These are phyloP conservation scores for Pisolithus sp. DNA, from an alignment of 768 basidiomycete genomes.

Conservation along the genomic window DNA sequence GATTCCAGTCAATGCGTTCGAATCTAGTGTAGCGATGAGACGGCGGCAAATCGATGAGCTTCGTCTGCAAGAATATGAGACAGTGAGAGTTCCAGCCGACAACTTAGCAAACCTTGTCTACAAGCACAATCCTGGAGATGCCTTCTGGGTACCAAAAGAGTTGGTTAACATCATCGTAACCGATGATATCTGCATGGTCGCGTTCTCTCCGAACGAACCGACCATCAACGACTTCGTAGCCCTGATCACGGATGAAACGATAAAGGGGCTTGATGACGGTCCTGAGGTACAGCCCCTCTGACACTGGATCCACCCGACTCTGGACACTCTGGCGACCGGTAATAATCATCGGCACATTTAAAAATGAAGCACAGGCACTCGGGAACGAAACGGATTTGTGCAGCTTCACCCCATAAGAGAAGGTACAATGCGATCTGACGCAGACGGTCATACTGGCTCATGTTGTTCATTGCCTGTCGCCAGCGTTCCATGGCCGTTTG, in stretches of 20 bases:
- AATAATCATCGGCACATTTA: slow-evolving; percentile 99
- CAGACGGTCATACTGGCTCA: slow-evolving; percentile 96
- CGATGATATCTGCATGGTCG: slow-evolving; percentile 93
- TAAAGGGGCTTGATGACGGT: slow-evolving; percentile 91
- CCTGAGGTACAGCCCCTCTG: slow-evolving; percentile 91
- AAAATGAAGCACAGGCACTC: slow-evolving; percentile 99
- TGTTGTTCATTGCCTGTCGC: slow-evolving; percentile 97
- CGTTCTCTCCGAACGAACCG: slow-evolving; percentile 89
- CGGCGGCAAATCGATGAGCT: slow-evolving; percentile 86
- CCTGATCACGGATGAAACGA: slow-evolving; percentile 94
- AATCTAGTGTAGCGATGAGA: slow-evolving; percentile 95
- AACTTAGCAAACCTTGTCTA: slow-evolving; percentile 65
- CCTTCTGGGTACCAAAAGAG: slow-evolving; percentile 99
- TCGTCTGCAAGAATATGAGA: slow-evolving; percentile 46
- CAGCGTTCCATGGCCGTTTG: slow-evolving; percentile 85
- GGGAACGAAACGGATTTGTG: slow-evolving; percentile 93
- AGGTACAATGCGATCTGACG: slow-evolving; percentile 94
- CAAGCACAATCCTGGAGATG: slow-evolving; percentile 83
- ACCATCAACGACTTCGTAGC: slow-evolving; percentile 93
- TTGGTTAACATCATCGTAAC: slow-evolving; percentile 98
- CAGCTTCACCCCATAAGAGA: slow-evolving; percentile 97
- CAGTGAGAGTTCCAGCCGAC: neutral
- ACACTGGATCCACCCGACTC: slow-evolving; percentile 82
- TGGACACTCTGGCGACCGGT: slow-evolving; percentile 98
- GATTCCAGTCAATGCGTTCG: slow-evolving; percentile 93